Evolutionary conservation across 179 eudicot species (phyloP).

Genomic region (Corrigiola litoralis): DNA sequence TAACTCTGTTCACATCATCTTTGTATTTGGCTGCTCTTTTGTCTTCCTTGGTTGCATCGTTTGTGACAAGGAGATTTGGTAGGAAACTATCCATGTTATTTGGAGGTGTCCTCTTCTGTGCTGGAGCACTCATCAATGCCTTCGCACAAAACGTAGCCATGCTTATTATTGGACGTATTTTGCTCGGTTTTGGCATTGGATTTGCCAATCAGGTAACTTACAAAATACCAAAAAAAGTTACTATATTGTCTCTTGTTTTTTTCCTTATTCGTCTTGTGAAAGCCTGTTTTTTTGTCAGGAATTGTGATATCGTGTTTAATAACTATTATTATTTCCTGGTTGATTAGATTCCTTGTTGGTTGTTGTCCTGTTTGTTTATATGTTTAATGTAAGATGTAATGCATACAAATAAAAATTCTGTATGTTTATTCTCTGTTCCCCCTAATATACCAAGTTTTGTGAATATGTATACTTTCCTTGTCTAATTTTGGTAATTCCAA

Average conservation of each 20-base stretch:
- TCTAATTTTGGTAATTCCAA: too few species aligned
- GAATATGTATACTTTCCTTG: too few species aligned
- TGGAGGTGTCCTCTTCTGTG: constrained; percentile 33
- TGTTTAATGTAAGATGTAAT: too few species aligned
- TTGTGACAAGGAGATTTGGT: constrained; percentile 29
- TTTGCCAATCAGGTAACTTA: constrained; percentile 49
- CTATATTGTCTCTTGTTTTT: too few species aligned
- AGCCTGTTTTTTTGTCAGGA: not conserved
- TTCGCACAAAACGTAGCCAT: constrained; percentile 27
- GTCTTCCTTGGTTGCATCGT: constrained; percentile 33
- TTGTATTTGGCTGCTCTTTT: constrained; percentile 36
- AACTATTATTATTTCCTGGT: too few species aligned
- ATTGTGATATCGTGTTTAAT: not conserved
- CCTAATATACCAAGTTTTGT: too few species aligned
- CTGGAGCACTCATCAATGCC: constrained; percentile 36
- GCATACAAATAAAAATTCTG: too few species aligned
- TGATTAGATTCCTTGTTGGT: too few species aligned
- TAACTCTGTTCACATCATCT: constrained; percentile 44
- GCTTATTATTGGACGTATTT: constrained; percentile 39
- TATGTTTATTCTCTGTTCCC: too few species aligned
- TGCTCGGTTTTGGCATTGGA: constrained; percentile 41
- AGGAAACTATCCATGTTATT: constrained; percentile 35
- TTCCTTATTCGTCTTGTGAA: not conserved
- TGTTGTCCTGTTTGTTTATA: not conserved
- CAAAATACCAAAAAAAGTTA: too few species aligned